Evolutionary conservation across 768 basidiomycete genomes (phyloP), one percentile per base, ranked within the genome.

Genomic region (Phlebiopsis flavidoalba): DNA sequence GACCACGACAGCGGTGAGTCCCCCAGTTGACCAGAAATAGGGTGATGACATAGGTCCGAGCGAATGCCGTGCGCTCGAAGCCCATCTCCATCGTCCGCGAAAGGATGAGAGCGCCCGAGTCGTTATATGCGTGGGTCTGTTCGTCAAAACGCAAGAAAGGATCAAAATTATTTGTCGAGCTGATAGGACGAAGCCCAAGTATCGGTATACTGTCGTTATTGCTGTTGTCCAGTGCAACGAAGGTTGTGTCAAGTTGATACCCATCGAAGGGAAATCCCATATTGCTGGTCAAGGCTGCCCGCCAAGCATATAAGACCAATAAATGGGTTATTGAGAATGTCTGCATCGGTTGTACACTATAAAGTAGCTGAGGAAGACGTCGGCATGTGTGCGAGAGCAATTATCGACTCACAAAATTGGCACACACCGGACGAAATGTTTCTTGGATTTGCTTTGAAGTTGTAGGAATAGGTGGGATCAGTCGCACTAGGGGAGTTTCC

Each of bases 1-100:
- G n/a, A 60, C 57, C 60, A 63, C 61, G 57, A 63, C 64, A 8
- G 58, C 64, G 8, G 66, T 65, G 26, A 67, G 48, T 5, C 58
- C 53, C n/a, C 66, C 66, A 67, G 57, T 67, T 67, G 40, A 67
- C 64, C 51, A 60, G 17, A 55, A 65, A 64, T 14, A 67, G 56
- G 17, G 62, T 63, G 55, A 65, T 52, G 26, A 64, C 64, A 52
- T 63, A 65, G 36, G 60, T 50, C 51, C 65, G 54, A 21, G 64
- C 59, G 46, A 67, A 59, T 31, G 46, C 56, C 3, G 58, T 56
- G 19, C 66, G 64, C 37, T 31, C 37, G 54, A 67, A 60, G 17
- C 8, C 7, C 43, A 63, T 55, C 22, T 54, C 54, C 40, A 60
- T 50, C 31, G 52, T 60, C 46, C 57, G 51, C 51, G 51, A 22